Conservation (phyloP, 106 monocot species). For the Dendrobium huoshanense region DNA sequence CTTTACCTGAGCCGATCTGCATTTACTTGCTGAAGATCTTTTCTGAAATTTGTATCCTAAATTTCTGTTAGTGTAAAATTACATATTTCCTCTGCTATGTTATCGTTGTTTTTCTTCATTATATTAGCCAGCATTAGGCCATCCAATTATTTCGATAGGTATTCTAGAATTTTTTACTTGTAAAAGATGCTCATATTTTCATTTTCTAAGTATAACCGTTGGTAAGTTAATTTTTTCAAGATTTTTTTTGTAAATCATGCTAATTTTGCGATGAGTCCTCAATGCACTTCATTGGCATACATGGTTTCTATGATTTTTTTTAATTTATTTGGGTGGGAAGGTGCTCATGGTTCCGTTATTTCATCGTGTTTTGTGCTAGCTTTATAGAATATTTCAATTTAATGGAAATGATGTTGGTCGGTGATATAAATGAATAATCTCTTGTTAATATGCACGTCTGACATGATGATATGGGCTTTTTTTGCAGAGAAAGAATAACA, state of each 20-base stretch:
- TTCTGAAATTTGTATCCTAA: too few species aligned
- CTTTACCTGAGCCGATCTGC: too few species aligned
- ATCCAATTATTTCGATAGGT: too few species aligned
- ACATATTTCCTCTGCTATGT: too few species aligned
- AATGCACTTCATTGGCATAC: background rate
- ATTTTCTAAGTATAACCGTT: too few species aligned
- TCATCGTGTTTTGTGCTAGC: background rate
- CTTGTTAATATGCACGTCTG: slow-evolving; percentile 2
- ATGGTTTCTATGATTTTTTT: background rate
- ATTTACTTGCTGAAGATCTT: too few species aligned
- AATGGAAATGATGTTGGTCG: background rate
- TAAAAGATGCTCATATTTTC: too few species aligned
- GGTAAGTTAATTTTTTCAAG: background rate
- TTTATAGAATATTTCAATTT: background rate
- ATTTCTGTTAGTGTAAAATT: too few species aligned
- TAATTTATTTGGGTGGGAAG: background rate
- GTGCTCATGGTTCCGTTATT: background rate
- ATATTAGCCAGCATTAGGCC: too few species aligned
- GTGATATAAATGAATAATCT: background rate
- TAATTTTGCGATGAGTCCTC: background rate
- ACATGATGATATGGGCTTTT: slow-evolving; percentile 4
- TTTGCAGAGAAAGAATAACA: slow-evolving; percentile 75
- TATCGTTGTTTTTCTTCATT: too few species aligned
- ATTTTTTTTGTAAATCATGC: background rate
- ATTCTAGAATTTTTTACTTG: too few species aligned